A percentile compares a stretch with the other conserved stretches of the same genome.
Evolutionary conservation across 164 flowering plant genomes (phyloP).

Genomic region (Berberis vulgaris): DNA sequence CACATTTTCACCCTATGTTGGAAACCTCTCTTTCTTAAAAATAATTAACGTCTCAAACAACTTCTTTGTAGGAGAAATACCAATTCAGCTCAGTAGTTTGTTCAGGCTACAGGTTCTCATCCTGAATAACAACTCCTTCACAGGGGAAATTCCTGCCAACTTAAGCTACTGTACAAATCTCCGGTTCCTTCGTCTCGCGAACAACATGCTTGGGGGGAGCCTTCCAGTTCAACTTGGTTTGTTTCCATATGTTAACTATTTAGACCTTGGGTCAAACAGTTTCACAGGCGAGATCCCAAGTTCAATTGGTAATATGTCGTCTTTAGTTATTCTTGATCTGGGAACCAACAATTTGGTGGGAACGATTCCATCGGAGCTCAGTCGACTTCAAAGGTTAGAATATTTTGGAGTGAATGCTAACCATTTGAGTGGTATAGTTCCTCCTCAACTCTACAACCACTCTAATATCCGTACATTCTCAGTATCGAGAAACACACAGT

Average conservation of each 20-base stretch:
- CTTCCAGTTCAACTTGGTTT: neutral
- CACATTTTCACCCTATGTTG: constrained; percentile 16
- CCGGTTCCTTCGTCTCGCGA: neutral
- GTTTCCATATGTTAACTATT: neutral
- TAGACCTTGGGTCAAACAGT: neutral
- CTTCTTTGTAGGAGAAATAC: constrained; percentile 19
- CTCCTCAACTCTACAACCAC: neutral
- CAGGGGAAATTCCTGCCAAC: neutral
- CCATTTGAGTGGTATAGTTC: neutral
- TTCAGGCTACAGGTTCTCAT: neutral
- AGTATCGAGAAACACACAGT: neutral
- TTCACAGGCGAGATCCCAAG: neutral
- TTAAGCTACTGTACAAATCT: neutral
- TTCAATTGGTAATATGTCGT: neutral
- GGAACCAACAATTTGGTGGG: constrained; percentile 23
- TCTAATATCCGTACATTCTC: neutral
- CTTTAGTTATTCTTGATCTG: neutral
- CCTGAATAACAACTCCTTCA: neutral
- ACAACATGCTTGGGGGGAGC: neutral
- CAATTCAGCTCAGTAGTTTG: constrained; percentile 23
- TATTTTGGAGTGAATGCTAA: neutral
- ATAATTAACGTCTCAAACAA: constrained; percentile 17
- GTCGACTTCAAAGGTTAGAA: constrained; percentile 11
- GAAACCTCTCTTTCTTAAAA: constrained; percentile 22
- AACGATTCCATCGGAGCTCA: constrained; percentile 22